Percentiles rank a stretch among this genome's conserved stretches.
phyloP scores from a whole-genome alignment of 441 rosid genomes.

The Euphorbia celastroides region DNA sequence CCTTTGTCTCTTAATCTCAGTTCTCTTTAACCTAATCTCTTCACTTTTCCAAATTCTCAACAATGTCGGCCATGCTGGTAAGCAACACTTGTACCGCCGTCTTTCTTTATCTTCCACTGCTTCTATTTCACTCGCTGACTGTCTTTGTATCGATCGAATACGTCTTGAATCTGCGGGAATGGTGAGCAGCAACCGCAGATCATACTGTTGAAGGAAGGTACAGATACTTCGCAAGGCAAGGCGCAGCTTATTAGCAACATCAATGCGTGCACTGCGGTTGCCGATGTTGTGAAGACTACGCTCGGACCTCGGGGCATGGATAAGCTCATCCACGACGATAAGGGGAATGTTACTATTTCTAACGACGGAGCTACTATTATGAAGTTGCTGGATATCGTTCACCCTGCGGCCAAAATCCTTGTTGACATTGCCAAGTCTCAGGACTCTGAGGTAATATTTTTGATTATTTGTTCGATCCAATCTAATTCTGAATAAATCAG shows the following conservation, averaged over 20 bases:
- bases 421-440: slow-evolving; percentile 98
- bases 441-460: slow-evolving; percentile 75
- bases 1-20: background rate
- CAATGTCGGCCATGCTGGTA: slow-evolving; percentile 90
- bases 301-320: slow-evolving; percentile 99
- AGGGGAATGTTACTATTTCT: slow-evolving; percentile 88
- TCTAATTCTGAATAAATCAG: too few species aligned
- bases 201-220: slow-evolving; percentile 94
- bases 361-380: slow-evolving; percentile 98
- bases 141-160: slow-evolving; percentile 1
- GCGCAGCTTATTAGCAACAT: slow-evolving; percentile 93
- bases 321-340: slow-evolving; percentile 94
- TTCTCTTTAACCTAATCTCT: background rate
- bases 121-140: background rate
- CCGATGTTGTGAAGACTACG: slow-evolving; percentile 84
- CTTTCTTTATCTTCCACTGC: background rate
- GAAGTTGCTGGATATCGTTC: slow-evolving; percentile 94
- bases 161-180: slow-evolving; percentile 11
- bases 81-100: slow-evolving; percentile 15
- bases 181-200: slow-evolving; percentile 91
- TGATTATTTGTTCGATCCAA: too few species aligned
- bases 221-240: slow-evolving; percentile 94
- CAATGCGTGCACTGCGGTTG: slow-evolving; percentile 87
- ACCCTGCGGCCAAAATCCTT: slow-evolving; percentile 97
- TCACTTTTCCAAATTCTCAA: slow-evolving; percentile 13